Evolutionary conservation across 2,329 filamentous ascomycete species (phyloP).

Genomic region (Akanthomyces dipterigenus): DNA sequence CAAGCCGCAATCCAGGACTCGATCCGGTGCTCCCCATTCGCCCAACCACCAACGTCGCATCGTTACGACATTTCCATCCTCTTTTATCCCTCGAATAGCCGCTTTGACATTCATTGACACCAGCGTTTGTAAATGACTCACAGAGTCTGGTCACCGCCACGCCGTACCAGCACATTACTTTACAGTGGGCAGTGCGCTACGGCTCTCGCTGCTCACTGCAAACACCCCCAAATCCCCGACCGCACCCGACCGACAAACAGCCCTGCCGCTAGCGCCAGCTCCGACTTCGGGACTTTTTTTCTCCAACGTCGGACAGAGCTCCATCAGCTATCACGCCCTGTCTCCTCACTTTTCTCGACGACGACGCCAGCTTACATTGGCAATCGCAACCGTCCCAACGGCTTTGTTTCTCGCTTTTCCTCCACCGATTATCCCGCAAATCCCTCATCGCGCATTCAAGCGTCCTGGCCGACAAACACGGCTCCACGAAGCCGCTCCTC

Average conservation of each 20-base stretch:
- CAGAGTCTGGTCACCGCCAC: too few relatives aligned
- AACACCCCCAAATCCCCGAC: neutral
- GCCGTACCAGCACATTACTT: too few relatives aligned
- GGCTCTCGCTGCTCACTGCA: neutral
- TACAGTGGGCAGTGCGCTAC: neutral
- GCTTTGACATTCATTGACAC: neutral
- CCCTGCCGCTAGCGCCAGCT: too few relatives aligned
- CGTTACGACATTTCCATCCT: neutral
- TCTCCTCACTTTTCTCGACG: neutral
- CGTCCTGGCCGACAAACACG: neutral
- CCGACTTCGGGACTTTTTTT: slow-evolving; percentile 1
- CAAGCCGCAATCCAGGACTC: too few relatives aligned
- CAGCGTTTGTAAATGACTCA: neutral
- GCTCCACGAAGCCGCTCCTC: neutral
- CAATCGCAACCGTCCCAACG: neutral
- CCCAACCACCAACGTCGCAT: neutral
- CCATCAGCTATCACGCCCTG: neutral
- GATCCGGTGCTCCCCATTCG: neutral
- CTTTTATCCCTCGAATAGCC: neutral
- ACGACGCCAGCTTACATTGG: neutral
- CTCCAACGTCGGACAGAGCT: neutral
- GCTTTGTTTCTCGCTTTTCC: neutral
- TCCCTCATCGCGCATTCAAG: neutral
- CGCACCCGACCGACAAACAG: neutral
- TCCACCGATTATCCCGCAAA: neutral